Evolutionary conservation across 2,329 filamentous ascomycete genomes (phyloP).

Genomic region (Tympanopsis confertula): DNA sequence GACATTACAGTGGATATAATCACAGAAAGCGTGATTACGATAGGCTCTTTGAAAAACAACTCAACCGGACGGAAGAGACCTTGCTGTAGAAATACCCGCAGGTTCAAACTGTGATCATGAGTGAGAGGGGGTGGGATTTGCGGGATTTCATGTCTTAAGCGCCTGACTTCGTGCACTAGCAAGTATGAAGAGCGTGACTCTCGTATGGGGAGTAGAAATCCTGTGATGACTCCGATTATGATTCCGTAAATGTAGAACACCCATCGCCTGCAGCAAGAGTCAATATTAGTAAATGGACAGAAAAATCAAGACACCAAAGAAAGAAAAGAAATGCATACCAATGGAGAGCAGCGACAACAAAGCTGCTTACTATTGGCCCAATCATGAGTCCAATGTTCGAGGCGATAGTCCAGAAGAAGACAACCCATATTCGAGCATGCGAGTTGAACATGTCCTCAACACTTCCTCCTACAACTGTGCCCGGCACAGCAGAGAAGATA

Average conservation of each 20-base stretch:
- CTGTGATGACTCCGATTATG: constrained; percentile 13
- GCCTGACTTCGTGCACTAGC: constrained; percentile 16
- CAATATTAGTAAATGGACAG: neutral
- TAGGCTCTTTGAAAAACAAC: constrained; percentile 25
- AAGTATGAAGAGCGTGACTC: constrained; percentile 24
- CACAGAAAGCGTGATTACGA: constrained; percentile 20
- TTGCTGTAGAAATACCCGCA: constrained; percentile 14
- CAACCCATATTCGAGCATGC: constrained; percentile 21
- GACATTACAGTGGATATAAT: constrained; percentile 22
- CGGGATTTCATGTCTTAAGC: neutral
- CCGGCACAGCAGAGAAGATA: constrained; percentile 25
- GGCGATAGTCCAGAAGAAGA: constrained; percentile 22
- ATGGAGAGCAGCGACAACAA: constrained; percentile 11
- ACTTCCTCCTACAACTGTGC: constrained; percentile 22
- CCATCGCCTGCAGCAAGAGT: neutral
- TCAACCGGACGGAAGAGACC: constrained; percentile 17
- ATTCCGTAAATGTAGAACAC: constrained; percentile 18
- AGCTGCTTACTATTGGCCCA: constrained; percentile 22
- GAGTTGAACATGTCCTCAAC: constrained; percentile 28
- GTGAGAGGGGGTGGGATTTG: neutral
- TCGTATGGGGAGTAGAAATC: constrained; percentile 16
- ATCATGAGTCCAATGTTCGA: constrained; percentile 21
- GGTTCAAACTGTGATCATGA: neutral
- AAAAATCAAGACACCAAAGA: neutral
- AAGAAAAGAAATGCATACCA: neutral